Evolutionary conservation across 495 filamentous ascomycete genomes (phyloP).

Genomic region (Daldinia vernicosa): DNA sequence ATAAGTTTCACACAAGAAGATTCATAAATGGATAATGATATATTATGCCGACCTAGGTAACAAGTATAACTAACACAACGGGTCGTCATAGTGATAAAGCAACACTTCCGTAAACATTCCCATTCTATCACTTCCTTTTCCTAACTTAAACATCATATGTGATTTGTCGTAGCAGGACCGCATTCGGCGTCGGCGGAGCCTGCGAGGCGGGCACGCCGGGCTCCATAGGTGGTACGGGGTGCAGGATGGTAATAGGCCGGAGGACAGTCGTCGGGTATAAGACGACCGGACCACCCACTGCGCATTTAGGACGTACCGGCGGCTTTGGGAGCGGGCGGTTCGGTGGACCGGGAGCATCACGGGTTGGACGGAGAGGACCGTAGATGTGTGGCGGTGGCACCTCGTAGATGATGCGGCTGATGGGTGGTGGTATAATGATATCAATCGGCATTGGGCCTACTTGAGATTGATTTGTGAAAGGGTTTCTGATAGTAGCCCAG

Average conservation of each 20-base stretch:
- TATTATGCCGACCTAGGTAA: no score
- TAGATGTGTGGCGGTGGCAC: constrained; percentile 4
- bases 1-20: no score
- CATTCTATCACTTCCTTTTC: no score
- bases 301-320: not conserved
- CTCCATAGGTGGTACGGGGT: not conserved
- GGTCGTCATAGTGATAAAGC: no score
- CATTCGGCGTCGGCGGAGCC: not conserved
- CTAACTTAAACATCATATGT: not conserved
- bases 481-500: not conserved
- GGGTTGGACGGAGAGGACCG: not conserved
- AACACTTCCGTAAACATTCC: no score
- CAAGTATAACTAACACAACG: no score
- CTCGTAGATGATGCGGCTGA: constrained; percentile 24
- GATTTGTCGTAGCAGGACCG: not conserved
- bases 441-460: not conserved
- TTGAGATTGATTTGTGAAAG: not conserved
- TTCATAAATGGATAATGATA: no score
- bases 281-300: not conserved
- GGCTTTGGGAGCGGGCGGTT: constrained; percentile 9
- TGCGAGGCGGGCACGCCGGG: not conserved
- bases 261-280: not conserved
- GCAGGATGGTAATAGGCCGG: not conserved
- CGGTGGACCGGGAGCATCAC: constrained; percentile 20
- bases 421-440: constrained; percentile 18